Percentiles rank a stretch among this genome's conserved stretches.
These are phyloP conservation scores for Podila horticola DNA, from an alignment of 192 early-diverging fungal genomes.

Conservation along the genomic window DNA sequence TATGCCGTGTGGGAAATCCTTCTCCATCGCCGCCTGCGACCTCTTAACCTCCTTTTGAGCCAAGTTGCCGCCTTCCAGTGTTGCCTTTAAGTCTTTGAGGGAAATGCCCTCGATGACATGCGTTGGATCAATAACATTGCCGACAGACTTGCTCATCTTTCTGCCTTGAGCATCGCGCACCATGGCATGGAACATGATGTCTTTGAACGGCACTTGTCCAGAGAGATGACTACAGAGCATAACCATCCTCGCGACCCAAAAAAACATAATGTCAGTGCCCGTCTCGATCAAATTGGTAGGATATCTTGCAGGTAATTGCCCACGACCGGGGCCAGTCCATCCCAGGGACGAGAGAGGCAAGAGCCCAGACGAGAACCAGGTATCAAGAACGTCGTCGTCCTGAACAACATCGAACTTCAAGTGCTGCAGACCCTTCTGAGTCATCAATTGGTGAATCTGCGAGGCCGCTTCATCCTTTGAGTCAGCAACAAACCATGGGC, in stretches of 20 bases:
- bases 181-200: conserved; percentile 95
- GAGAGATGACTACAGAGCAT: conserved; percentile 93
- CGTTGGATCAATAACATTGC: conserved; percentile 88
- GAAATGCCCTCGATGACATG: conserved; percentile 86
- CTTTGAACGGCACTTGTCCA: conserved; percentile 83
- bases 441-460: conserved; percentile 64
- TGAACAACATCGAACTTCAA: conserved; percentile 59
- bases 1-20: conserved; percentile 92
- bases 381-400: conserved; percentile 96
- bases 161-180: conserved; percentile 86
- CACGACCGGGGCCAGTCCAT: conserved; percentile 51
- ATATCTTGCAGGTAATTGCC: conserved; percentile 68
- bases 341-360: conserved; percentile 84
- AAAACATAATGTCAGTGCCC: conserved; percentile 97
- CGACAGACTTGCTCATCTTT: conserved; percentile 91
- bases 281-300: conserved; percentile 91
- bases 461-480: conserved; percentile 64
- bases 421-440: conserved; percentile 46
- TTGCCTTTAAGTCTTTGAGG: conserved; percentile 72
- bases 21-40: conserved; percentile 69
- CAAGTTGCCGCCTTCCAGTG: conserved; percentile 78
- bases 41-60: conserved; percentile 78
- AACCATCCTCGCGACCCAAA: conserved; percentile 98
- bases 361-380: conserved; percentile 97
- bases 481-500: conserved; percentile 75